phyloP scores from a whole-genome alignment of 1,139 yeast genomes.

The Martiniozyma asiatica region DNA sequence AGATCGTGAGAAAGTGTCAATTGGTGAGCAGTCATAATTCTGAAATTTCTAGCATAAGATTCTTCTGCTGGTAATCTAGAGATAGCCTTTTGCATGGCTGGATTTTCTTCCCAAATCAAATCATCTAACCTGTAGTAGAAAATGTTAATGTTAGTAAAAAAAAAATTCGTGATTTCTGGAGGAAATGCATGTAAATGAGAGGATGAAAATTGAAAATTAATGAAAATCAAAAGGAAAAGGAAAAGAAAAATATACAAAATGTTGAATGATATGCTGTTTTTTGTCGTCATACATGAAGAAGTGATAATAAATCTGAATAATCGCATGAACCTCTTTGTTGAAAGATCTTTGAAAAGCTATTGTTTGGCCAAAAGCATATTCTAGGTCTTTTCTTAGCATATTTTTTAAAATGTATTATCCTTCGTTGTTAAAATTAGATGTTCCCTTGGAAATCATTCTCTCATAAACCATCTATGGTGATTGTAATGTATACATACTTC shows the following conservation, averaged over 20 bases:
- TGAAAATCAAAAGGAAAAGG: not conserved
- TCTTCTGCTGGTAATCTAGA: slow-evolving; percentile 77
- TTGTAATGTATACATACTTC: slow-evolving; percentile 31
- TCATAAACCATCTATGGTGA: no score
- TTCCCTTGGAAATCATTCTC: no score
- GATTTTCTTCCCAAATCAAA: slow-evolving; percentile 76
- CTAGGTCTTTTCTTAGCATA: no score
- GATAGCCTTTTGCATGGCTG: slow-evolving; percentile 76
- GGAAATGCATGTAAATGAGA: no score
- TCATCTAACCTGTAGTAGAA: slow-evolving; percentile 65
- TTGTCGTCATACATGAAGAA: no score
- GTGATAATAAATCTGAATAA: no score
- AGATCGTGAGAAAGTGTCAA: slow-evolving; percentile 73
- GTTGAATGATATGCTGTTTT: no score
- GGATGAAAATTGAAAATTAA: not conserved
- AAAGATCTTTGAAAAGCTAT: no score
- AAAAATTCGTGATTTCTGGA: not conserved
- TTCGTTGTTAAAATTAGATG: no score
- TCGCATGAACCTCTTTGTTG: no score
- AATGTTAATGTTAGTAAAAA: not conserved
- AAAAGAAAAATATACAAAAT: not conserved
- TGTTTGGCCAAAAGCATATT: no score
- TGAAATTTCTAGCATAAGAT: slow-evolving; percentile 81
- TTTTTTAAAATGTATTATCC: no score
- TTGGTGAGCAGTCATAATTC: slow-evolving; percentile 88